Conservation (phyloP, 768 basidiomycete genomes). For the Mycena vitilis region DNA sequence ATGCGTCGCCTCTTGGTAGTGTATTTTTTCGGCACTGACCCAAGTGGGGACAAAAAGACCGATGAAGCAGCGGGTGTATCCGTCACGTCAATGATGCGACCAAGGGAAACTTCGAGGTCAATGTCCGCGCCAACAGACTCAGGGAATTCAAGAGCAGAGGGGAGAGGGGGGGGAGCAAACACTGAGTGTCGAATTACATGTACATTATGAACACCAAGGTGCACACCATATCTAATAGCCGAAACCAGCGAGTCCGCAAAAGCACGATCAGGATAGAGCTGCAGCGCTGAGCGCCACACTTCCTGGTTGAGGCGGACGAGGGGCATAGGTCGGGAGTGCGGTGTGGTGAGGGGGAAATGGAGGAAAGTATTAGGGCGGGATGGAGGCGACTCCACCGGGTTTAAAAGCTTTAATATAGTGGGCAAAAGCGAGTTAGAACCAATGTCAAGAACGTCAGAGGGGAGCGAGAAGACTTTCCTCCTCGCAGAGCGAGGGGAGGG, state of each 20-base stretch:
- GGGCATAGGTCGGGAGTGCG: conserved; percentile 26
- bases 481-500: conserved; percentile 24
- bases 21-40: conserved; percentile 35
- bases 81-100: conserved; percentile 30
- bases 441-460: not conserved
- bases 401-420: not conserved
- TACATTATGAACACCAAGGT: conserved; percentile 19
- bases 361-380: conserved; percentile 25
- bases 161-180: conserved; percentile 18
- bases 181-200: not conserved
- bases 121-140: conserved; percentile 17
- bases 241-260: conserved; percentile 19
- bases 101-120: conserved; percentile 16
- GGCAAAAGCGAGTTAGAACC: conserved; percentile 1
- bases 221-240: conserved; percentile 26
- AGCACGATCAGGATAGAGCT: conserved; percentile 12
- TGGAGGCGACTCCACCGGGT: not conserved
- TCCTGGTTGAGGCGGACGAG: conserved; percentile 7
- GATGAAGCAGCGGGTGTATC: conserved; percentile 10
- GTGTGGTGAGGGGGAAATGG: conserved; percentile 21
- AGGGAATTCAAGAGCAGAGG: conserved; percentile 28
- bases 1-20: conserved; percentile 27
- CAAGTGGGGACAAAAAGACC: conserved; percentile 33
- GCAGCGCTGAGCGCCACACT: not conserved
- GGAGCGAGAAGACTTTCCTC: conserved; percentile 20